These are phyloP conservation scores for Recurvomyces mirabilis DNA, from an alignment of 495 filamentous ascomycete species.

Conservation along the genomic window DNA sequence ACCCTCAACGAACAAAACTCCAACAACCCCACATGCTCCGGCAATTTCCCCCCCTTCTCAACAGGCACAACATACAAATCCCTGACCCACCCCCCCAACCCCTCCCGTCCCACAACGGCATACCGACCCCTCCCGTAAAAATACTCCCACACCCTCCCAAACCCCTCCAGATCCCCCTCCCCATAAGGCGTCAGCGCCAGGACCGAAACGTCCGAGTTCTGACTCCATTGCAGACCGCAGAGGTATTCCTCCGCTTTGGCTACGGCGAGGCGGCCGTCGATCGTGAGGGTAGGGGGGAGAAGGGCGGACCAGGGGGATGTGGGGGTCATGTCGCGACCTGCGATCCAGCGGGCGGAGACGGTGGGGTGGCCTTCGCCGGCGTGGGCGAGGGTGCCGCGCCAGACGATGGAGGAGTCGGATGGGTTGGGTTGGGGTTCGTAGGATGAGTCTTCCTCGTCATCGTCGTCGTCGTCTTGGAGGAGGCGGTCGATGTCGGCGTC, in stretches of 20 bases:
- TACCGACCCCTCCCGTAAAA: slow-evolving; percentile 66
- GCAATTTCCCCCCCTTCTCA: slow-evolving; percentile 25
- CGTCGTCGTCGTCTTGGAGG: slow-evolving; percentile 70
- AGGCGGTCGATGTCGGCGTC: slow-evolving; percentile 89
- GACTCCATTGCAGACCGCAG: slow-evolving; percentile 62
- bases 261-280: slow-evolving; percentile 75
- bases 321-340: slow-evolving; percentile 55
- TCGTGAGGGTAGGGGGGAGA: slow-evolving; percentile 52
- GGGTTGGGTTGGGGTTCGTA: slow-evolving; percentile 71
- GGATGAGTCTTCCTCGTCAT: too few relatives aligned
- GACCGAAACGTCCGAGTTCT: slow-evolving; percentile 60
- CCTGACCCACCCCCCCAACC: slow-evolving; percentile 22
- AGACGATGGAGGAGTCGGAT: slow-evolving; percentile 53
- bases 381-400: slow-evolving; percentile 59
- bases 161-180: slow-evolving; percentile 39
- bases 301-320: slow-evolving; percentile 56
- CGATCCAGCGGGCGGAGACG: slow-evolving; percentile 70
- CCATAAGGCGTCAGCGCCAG: slow-evolving; percentile 40
- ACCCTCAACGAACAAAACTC: slow-evolving; percentile 58
- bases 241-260: slow-evolving; percentile 79
- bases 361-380: slow-evolving; percentile 45
- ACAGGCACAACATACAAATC: slow-evolving; percentile 36
- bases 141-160: slow-evolving; percentile 65
- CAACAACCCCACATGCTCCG: slow-evolving; percentile 65
- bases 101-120: slow-evolving; percentile 67